phyloP scores from a whole-genome alignment of 1,284 basidiomycete genomes.

The Marasmius fiardii region DNA sequence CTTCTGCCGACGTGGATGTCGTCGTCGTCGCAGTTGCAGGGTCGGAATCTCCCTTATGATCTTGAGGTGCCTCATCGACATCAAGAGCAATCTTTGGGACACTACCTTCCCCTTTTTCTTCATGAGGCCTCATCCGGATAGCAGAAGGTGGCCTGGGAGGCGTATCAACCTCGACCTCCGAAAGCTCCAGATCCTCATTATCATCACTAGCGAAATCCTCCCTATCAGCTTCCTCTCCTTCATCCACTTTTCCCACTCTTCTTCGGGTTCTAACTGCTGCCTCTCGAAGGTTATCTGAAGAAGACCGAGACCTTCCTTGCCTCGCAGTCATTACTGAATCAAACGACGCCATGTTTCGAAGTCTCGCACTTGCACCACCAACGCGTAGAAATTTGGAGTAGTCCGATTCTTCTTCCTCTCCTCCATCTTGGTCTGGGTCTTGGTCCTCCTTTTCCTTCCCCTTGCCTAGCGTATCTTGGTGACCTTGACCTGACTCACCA shows the following conservation, averaged over 20 bases:
- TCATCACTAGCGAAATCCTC: constrained; percentile 11
- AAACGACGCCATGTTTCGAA: constrained; percentile 4
- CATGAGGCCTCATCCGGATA: constrained; percentile 26
- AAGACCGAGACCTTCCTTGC: background rate
- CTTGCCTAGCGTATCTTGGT: background rate
- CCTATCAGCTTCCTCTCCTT: background rate
- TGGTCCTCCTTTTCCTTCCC: background rate
- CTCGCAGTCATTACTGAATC: background rate
- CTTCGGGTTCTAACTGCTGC: background rate
- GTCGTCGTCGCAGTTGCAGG: no score
- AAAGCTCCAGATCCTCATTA: constrained; percentile 9
- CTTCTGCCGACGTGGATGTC: no score
- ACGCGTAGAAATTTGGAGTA: background rate
- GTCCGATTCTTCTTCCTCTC: background rate
- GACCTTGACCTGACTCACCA: no score
- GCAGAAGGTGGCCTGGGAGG: constrained; percentile 32
- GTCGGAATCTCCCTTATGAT: no score
- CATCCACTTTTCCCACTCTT: background rate
- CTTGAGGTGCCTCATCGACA: no score
- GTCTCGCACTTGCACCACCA: background rate
- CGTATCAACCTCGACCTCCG: constrained; percentile 27
- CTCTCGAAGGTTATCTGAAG: background rate
- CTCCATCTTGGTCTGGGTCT: background rate
- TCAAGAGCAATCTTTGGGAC: background rate
- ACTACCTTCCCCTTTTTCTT: constrained; percentile 67